Base-by-base conservation (phyloP, 2,329 filamentous ascomycete genomes). In the Trichoderma semiorbis region DNA sequence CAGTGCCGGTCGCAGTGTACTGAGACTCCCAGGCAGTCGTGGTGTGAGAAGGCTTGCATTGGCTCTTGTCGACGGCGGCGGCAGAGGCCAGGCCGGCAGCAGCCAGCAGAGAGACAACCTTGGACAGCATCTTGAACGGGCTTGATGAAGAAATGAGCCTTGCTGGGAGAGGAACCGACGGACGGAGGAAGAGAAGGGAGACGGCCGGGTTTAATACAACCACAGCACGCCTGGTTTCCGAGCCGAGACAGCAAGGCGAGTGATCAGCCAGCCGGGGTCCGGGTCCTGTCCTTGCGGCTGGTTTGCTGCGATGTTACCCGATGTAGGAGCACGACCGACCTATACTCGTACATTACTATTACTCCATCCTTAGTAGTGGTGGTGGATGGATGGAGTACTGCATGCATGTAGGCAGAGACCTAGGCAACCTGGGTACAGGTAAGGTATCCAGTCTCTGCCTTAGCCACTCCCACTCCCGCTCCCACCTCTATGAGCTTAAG, bases 1-100 rank as follows among this genome's bases (percentile, higher is more conserved):
- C 79, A 21, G 84, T 78, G 30, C 80, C 82, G 4, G 88, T 90
- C 3, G 87, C 85, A 18, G 88, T 90, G 78, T 87, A 85, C 36
- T 73, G 74, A 28, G 79, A 81, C 75, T 81, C 81, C 81, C 80
- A 82, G 18, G 72, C 78, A 30, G 72, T 71, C n/a, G 62, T 69
- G 36, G 64, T 64, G 2, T 69, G 6, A 7, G 57, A n/a, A 34
- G 71, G 43, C 36, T 71, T 30, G 64, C 32, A 58, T 26, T 53
- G n/a, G 32, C 67, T 32, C 39, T 70, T 60, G 43, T 47, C 39
- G 39, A 60, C 36, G n/a, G 21, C 72, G 18, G 77, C 81, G 5
- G 77, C 81, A 6, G 75, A 71, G 32, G 73, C 77, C 43, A 78
- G 72, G 21, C 77, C 73, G 62, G 78, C 77, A 1, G 77, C 68